phyloP scores from a whole-genome alignment of 306 rosid species.

The Rosa chinensis region DNA sequence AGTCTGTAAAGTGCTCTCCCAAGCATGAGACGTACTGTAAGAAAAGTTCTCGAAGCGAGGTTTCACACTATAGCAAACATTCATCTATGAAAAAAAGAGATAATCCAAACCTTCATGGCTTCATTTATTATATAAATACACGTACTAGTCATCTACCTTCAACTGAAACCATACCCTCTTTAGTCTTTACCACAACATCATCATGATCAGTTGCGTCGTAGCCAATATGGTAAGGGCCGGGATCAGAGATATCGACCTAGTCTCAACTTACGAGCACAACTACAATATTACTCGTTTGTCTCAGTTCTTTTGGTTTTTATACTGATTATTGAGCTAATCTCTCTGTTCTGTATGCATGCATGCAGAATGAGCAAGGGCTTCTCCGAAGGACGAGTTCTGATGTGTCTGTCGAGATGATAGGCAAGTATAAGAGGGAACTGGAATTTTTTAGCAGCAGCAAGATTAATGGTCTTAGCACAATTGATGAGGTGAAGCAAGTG shows the following conservation, averaged over 20 bases:
- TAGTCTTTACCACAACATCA: not conserved
- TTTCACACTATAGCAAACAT: conserved; percentile 16
- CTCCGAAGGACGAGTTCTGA: conserved; percentile 52
- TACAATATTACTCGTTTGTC: not conserved
- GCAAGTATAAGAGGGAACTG: conserved; percentile 17
- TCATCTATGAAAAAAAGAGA: not conserved
- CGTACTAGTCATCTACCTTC: not conserved
- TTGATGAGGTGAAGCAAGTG: conserved; percentile 49
- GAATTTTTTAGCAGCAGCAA: not conserved
- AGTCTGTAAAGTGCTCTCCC: conserved; percentile 36
- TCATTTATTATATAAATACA: not conserved
- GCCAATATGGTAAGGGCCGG: not conserved
- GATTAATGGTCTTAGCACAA: not conserved
- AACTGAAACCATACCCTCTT: not conserved
- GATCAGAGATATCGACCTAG: not conserved
- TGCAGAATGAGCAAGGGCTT: conserved; percentile 34
- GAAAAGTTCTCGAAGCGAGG: conserved; percentile 1
- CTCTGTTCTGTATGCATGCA: not conserved
- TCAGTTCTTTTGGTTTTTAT: not conserved
- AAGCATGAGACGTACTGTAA: conserved; percentile 14
- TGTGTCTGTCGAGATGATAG: conserved; percentile 33
- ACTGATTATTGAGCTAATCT: not conserved
- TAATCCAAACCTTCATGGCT: not conserved
- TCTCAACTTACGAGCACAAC: not conserved
- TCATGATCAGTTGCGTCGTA: not conserved